Evolutionary conservation across 148 eudicot species (phyloP).

Genomic region (Vaccinium vitisidaea): DNA sequence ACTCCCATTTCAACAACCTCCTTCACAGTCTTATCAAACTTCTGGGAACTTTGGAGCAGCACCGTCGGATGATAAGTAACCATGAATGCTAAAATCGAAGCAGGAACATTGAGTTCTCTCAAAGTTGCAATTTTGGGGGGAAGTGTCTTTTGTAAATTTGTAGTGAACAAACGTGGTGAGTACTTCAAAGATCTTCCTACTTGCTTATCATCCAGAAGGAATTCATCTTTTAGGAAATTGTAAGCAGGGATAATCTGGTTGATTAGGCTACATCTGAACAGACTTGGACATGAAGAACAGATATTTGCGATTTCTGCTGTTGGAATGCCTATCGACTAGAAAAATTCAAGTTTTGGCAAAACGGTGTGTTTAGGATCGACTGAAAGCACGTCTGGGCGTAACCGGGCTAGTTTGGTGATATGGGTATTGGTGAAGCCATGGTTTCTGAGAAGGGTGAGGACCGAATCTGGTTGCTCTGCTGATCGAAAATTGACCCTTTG

Average conservation of each 20-base stretch:
- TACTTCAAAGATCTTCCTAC: background rate
- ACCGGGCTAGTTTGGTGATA: slow-evolving; percentile 2
- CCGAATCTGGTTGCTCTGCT: background rate
- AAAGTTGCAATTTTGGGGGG: slow-evolving; percentile 14
- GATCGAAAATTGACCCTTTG: background rate
- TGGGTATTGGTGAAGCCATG: slow-evolving; percentile 20
- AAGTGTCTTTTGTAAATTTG: background rate
- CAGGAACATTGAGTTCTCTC: slow-evolving; percentile 17
- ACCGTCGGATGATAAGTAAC: background rate
- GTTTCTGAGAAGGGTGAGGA: background rate
- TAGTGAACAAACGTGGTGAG: background rate
- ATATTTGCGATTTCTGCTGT: background rate
- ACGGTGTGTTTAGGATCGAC: slow-evolving; percentile 15
- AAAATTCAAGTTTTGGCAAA: slow-evolving; percentile 28
- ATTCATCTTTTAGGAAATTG: slow-evolving; percentile 20
- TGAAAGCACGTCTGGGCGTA: slow-evolving; percentile 13
- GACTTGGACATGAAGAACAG: background rate
- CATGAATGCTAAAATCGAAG: background rate
- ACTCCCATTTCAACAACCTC: background rate
- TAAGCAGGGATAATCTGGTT: slow-evolving; percentile 14
- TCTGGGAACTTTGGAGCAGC: background rate
- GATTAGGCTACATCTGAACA: slow-evolving; percentile 13
- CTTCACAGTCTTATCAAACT: background rate
- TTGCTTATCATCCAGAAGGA: background rate
- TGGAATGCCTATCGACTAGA: slow-evolving; percentile 18